Base-by-base conservation (phyloP, 768 basidiomycete genomes). In the Boletus pseudopeckii region DNA sequence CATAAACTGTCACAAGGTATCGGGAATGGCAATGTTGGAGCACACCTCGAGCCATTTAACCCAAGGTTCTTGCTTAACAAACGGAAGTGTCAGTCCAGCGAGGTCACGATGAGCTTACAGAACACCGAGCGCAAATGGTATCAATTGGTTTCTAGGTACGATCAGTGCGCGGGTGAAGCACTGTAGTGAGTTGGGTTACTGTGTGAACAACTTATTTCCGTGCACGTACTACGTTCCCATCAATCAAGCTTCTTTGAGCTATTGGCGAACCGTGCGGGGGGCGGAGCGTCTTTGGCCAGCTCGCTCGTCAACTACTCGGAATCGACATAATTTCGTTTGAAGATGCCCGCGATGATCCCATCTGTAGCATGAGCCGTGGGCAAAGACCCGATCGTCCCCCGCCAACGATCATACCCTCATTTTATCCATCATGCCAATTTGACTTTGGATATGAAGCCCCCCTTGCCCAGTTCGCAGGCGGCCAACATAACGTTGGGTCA, bases 261-360 rank as follows among this genome's bases (percentile, higher is more conserved):
- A 28, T 36, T 55, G 13, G 48, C 47, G 48, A 69, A 69, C 28
- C 69, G 67, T 37, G 58, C 51, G 10, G 62, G 47, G 28, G 40
- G 56, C 4, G 64, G 55, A 18, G 50, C 45, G 40, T 65, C 61
- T 38, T 54, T 52, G 10, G 58, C 54, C 13, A 70, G 37, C 26
- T 70, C 64, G 13, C 14, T 50, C 1, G 64, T 71, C 45, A 70
- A n/a, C 52, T 62, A 58, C 32, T 61, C 68, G 41, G 71, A 68
- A 41, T 70, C 70, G 1, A 70, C 51, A 14, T 63, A 66, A 30
- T 70, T 70, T 53, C 58, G 65, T 41, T 57, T 64, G 52, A 70
- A 70, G 32, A 70, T 68, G 42, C 66, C 68, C 26, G 70, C 66
- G 28, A 70, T 56, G 39, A 71, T 68, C 20, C 51, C 52, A 51